Conservation (phyloP, 306 rosid species). For the Myrica gale region DNA sequence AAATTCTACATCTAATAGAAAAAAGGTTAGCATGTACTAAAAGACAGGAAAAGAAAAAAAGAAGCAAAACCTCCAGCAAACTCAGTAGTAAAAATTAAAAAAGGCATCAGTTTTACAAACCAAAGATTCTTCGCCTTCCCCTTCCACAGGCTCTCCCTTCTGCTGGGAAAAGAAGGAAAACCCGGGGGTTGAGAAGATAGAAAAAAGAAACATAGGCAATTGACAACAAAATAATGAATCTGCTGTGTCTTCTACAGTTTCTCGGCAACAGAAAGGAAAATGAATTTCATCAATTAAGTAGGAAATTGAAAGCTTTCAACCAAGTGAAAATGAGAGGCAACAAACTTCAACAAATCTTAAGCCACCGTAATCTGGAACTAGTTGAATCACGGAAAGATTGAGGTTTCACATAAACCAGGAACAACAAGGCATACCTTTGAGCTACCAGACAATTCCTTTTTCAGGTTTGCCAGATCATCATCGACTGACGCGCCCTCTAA, state of each 20-base stretch:
- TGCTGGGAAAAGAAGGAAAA: slow-evolving; percentile 15
- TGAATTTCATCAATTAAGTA: background rate
- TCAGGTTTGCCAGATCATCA: slow-evolving; percentile 45
- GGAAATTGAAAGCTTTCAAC: background rate
- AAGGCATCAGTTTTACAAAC: no score
- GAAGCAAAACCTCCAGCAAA: no score
- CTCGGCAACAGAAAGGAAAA: background rate
- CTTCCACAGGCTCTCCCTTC: slow-evolving; percentile 67
- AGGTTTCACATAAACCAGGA: background rate
- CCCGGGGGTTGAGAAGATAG: background rate
- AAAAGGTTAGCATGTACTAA: no score
- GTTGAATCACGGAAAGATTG: background rate
- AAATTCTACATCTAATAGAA: no score
- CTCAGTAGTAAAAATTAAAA: no score
- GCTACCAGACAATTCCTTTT: slow-evolving; percentile 53
- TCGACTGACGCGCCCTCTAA: slow-evolving; percentile 56
- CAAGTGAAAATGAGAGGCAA: background rate
- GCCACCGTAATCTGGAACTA: background rate
- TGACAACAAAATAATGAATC: background rate
- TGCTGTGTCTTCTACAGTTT: background rate
- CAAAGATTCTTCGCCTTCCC: no score
- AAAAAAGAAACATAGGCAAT: background rate
- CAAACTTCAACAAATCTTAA: background rate
- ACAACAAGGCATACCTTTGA: slow-evolving; percentile 38
- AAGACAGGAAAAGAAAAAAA: no score